A percentile compares a stretch with the other conserved stretches of the same genome.
Evolutionary conservation across 2,329 filamentous ascomycete genomes (phyloP).

Genomic region (Pseudopyricularia cyperi): DNA sequence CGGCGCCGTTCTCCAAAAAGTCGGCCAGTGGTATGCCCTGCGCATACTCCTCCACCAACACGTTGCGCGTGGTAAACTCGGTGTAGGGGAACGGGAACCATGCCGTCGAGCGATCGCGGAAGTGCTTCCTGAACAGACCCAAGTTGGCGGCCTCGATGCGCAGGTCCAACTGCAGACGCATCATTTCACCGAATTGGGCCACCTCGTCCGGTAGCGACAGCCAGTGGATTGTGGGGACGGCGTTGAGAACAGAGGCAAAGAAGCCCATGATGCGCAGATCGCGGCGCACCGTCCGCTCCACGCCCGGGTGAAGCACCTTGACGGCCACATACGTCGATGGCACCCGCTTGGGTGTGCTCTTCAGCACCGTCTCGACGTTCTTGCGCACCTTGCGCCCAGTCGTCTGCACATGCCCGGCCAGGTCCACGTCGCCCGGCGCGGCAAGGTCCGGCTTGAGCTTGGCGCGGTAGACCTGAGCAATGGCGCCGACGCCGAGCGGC

Average conservation of each 20-base stretch:
- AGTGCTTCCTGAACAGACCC: constrained; percentile 76
- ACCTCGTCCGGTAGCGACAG: constrained; percentile 92
- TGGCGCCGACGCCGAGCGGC: constrained; percentile 86
- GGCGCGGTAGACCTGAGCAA: constrained; percentile 95
- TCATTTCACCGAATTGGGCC: constrained; percentile 91
- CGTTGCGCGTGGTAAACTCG: constrained; percentile 82
- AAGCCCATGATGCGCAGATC: constrained; percentile 90
- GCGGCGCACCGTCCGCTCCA: constrained; percentile 79
- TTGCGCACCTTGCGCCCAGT: constrained; percentile 50
- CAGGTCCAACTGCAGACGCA: constrained; percentile 91
- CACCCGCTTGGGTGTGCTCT: constrained; percentile 71
- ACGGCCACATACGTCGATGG: constrained; percentile 89
- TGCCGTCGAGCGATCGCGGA: constrained; percentile 78
- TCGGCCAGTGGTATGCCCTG: constrained; percentile 84
- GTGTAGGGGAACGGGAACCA: constrained; percentile 94
- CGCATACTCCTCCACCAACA: constrained; percentile 90
- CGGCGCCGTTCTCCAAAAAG: constrained; percentile 84
- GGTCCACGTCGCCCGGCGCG: constrained; percentile 44
- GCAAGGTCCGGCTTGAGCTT: constrained; percentile 74
- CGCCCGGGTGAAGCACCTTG: constrained; percentile 86
- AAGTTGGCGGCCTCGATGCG: constrained; percentile 91
- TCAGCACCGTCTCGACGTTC: constrained; percentile 76
- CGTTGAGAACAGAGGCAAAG: constrained; percentile 74
- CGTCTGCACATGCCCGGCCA: constrained; percentile 14
- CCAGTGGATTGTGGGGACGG: constrained; percentile 92